phyloP scores from a whole-genome alignment of 1,139 yeast species.

The Taphrina deformans region DNA sequence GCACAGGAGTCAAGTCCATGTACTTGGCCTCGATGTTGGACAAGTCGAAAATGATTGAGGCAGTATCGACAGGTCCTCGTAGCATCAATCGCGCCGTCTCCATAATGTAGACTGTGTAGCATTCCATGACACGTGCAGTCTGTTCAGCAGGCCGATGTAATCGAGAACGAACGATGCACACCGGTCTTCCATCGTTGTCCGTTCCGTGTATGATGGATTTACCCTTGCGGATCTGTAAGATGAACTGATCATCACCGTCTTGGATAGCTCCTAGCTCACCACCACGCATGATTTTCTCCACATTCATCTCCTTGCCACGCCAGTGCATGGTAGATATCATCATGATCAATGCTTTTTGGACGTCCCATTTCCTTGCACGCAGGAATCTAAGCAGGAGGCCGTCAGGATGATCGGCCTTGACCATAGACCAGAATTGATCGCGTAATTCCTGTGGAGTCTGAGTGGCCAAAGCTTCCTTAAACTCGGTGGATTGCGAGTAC shows the following conservation, averaged over 20 bases:
- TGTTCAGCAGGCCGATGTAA: conserved; percentile 72
- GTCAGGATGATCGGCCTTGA: conserved; percentile 65
- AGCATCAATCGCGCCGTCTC: conserved; percentile 68
- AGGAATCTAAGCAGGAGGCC: conserved; percentile 63
- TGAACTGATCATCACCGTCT: conserved; percentile 51
- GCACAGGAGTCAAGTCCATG: conserved; percentile 81
- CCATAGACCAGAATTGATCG: conserved; percentile 54
- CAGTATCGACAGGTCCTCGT: conserved; percentile 66
- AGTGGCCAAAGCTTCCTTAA: conserved; percentile 40
- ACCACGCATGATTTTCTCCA: conserved; percentile 57
- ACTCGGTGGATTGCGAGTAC: conserved; percentile 39
- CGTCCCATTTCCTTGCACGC: conserved; percentile 74
- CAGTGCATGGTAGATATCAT: conserved; percentile 65
- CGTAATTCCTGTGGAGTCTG: conserved; percentile 41
- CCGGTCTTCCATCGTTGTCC: conserved; percentile 66
- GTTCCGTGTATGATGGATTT: conserved; percentile 67
- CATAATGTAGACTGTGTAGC: conserved; percentile 64
- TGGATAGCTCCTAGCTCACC: conserved; percentile 58
- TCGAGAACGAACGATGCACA: conserved; percentile 70
- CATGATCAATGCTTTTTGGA: conserved; percentile 65
- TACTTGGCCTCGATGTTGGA: conserved; percentile 60
- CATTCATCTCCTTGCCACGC: conserved; percentile 59
- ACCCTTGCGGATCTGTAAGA: conserved; percentile 49
- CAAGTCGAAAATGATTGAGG: conserved; percentile 63
- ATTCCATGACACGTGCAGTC: conserved; percentile 64